Conservation (phyloP, 805 yeast genomes). For the Komagataella pseudopastoris region DNA sequence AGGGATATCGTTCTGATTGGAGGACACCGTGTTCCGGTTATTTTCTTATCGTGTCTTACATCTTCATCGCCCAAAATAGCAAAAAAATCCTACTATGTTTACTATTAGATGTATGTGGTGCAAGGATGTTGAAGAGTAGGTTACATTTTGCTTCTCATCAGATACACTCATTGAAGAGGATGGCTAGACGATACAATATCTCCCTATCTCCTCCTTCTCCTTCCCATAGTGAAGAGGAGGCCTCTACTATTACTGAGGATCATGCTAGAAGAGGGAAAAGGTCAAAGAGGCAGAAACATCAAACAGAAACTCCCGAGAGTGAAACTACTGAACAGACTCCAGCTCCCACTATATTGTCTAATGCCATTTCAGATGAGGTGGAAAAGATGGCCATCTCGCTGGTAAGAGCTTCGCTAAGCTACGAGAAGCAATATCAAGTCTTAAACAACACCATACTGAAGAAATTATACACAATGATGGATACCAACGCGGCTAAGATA, state of each 20-base stretch:
- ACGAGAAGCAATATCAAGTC: constrained; percentile 14
- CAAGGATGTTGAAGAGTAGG: background rate
- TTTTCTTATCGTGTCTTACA: background rate
- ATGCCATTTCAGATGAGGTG: constrained; percentile 1
- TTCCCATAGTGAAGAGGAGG: background rate
- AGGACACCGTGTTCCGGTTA: background rate
- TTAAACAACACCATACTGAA: constrained; percentile 12
- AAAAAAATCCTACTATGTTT: background rate
- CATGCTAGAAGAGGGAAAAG: background rate
- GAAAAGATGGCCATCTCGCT: constrained; percentile 3
- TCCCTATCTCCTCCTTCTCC: background rate
- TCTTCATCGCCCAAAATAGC: background rate
- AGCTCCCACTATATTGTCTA: background rate
- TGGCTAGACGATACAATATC: background rate
- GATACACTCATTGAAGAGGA: background rate
- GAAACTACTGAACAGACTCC: background rate
- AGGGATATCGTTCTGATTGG: background rate
- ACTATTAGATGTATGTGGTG: background rate
- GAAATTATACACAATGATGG: constrained; percentile 12
- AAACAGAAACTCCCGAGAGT: background rate
- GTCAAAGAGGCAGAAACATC: background rate
- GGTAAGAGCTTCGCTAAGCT: constrained; percentile 14
- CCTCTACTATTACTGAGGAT: background rate
- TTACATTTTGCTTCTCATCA: too few species aligned
- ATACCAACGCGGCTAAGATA: background rate